Percentiles rank a stretch among this genome's conserved stretches.
Evolutionary conservation across 495 filamentous ascomycete genomes (phyloP).

Genomic region (Aspergillus haitiensis): DNA sequence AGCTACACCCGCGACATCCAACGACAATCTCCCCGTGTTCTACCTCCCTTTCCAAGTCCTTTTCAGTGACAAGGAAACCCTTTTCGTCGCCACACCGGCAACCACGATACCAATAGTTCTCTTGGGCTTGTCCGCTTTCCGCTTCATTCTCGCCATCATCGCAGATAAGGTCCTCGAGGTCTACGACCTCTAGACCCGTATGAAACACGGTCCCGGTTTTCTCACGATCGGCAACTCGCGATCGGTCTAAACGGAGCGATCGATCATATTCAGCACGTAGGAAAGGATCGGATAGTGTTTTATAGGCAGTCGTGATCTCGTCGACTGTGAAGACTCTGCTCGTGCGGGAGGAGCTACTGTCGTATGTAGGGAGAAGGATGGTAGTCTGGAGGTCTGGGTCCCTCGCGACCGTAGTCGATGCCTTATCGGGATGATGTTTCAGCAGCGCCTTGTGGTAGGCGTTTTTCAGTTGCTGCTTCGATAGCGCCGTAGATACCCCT

Average conservation of each 20-base stretch:
- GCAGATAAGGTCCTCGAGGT: slow-evolving; percentile 72
- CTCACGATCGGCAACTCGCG: slow-evolving; percentile 28
- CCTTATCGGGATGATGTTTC: slow-evolving; percentile 80
- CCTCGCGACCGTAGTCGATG: slow-evolving; percentile 22
- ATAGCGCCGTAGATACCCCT: slow-evolving; percentile 21
- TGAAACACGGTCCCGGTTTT: slow-evolving; percentile 48
- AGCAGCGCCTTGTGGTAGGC: slow-evolving; percentile 81
- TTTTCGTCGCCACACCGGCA: slow-evolving; percentile 81
- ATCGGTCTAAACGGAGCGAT: slow-evolving; percentile 42
- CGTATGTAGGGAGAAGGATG: neutral
- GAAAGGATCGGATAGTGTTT: slow-evolving; percentile 59
- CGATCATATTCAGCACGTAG: slow-evolving; percentile 68
- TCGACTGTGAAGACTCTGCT: slow-evolving; percentile 60
- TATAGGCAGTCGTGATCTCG: slow-evolving; percentile 75
- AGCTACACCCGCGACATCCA: slow-evolving; percentile 77
- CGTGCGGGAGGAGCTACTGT: neutral
- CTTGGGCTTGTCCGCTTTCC: neutral
- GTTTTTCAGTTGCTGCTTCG: slow-evolving; percentile 59
- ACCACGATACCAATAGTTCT: slow-evolving; percentile 57
- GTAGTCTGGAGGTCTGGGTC: slow-evolving; percentile 5
- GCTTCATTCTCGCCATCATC: slow-evolving; percentile 41
- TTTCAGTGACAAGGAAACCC: slow-evolving; percentile 69
- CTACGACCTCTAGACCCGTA: slow-evolving; percentile 75
- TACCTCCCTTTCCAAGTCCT: slow-evolving; percentile 64
- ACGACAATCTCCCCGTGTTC: slow-evolving; percentile 70